These are phyloP conservation scores for Coccinonectria pachysandricola DNA, from an alignment of 2,329 filamentous ascomycete genomes.

Conservation along the genomic window DNA sequence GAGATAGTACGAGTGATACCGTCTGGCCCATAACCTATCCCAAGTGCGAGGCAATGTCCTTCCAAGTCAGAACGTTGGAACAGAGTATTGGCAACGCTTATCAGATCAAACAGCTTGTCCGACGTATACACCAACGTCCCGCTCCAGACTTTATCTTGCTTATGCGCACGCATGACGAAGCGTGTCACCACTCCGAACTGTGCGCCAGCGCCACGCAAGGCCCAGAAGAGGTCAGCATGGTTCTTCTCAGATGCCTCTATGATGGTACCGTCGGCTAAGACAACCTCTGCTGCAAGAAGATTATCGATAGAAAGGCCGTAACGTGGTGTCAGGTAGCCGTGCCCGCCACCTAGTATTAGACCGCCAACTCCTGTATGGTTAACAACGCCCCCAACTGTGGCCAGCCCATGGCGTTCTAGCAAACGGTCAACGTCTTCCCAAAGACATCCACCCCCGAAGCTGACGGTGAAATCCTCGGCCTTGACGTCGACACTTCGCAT, in stretches of 20 bases:
- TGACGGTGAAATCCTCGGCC: constrained; percentile 30
- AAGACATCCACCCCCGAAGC: constrained; percentile 37
- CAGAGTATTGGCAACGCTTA: constrained; percentile 13
- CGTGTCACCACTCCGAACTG: constrained; percentile 33
- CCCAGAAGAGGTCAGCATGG: constrained; percentile 37
- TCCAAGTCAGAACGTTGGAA: constrained; percentile 7
- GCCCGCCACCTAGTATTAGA: constrained; percentile 46
- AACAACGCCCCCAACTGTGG: constrained; percentile 51
- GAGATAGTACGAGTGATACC: constrained; percentile 8
- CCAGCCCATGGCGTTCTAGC: constrained; percentile 37
- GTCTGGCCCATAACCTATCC: constrained; percentile 13
- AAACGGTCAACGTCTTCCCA: constrained; percentile 45
- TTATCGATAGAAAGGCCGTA: constrained; percentile 41
- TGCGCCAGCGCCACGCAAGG: constrained; percentile 35
- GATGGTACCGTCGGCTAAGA: constrained; percentile 26
- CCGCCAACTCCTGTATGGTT: constrained; percentile 53
- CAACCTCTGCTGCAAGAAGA: constrained; percentile 27
- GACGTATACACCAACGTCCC: constrained; percentile 18
- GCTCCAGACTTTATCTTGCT: constrained; percentile 22
- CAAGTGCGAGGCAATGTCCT: constrained; percentile 15
- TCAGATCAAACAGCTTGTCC: constrained; percentile 15
- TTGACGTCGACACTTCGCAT: constrained; percentile 41
- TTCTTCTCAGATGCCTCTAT: constrained; percentile 28
- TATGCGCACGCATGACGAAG: constrained; percentile 21
- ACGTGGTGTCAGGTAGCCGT: constrained; percentile 43